A percentile compares a stretch with the other conserved stretches of the same genome.
phyloP scores from a whole-genome alignment of 805 yeast species.

The Saccharomyces kudriavzevii region DNA sequence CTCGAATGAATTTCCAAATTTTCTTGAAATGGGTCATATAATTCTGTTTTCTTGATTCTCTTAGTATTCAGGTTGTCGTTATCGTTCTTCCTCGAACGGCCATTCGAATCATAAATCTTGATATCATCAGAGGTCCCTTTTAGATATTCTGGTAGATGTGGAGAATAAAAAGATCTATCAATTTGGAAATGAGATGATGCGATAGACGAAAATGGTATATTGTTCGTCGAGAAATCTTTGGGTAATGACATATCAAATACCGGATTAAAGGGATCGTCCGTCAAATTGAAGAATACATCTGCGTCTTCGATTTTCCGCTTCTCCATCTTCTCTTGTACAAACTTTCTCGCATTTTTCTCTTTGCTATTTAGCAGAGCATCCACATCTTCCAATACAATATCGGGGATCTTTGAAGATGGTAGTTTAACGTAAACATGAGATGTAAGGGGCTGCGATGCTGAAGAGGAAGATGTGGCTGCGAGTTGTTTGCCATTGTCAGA shows the following conservation, averaged over 20 bases:
- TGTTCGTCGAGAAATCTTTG: conserved; percentile 45
- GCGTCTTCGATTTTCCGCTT: conserved; percentile 60
- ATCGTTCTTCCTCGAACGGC: conserved; percentile 24
- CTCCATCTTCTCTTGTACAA: conserved; percentile 77
- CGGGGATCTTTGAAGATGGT: conserved; percentile 89
- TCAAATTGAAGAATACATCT: conserved; percentile 69
- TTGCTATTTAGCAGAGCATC: conserved; percentile 66
- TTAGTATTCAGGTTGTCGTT: conserved; percentile 6
- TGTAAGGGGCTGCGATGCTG: conserved; percentile 8
- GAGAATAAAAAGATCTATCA: conserved; percentile 46
- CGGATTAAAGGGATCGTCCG: conserved; percentile 83
- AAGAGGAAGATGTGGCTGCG: neutral
- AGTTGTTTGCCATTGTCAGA: neutral
- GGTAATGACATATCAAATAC: conserved; percentile 60
- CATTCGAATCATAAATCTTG: conserved; percentile 20
- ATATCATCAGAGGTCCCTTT: conserved; percentile 23
- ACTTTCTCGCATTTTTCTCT: conserved; percentile 67
- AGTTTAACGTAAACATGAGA: conserved; percentile 75
- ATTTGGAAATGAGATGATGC: conserved; percentile 60
- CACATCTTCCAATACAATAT: conserved; percentile 78
- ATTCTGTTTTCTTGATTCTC: conserved; percentile 30
- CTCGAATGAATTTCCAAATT: conserved; percentile 29
- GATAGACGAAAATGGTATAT: conserved; percentile 74
- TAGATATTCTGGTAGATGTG: conserved; percentile 25
- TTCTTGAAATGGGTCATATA: conserved; percentile 31